Conservation (phyloP, 177 flowering plant genomes). For the Vitis hybrid region DNA sequence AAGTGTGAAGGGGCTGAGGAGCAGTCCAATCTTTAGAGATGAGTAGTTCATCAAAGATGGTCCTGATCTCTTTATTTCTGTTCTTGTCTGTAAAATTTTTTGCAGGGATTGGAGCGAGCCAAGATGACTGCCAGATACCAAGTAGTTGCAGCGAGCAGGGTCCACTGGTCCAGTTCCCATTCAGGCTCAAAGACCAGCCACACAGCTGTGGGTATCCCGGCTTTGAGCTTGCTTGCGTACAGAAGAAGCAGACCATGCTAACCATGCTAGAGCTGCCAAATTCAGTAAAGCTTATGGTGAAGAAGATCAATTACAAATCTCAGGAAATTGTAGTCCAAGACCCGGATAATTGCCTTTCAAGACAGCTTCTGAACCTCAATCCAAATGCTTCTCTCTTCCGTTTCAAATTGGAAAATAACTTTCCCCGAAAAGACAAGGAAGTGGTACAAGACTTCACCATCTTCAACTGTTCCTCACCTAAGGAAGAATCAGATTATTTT, state of each 20-base stretch:
- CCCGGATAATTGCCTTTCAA: slow-evolving; percentile 32
- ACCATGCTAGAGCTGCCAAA: slow-evolving; percentile 26
- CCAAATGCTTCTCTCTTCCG: slow-evolving; percentile 3
- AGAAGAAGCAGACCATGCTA: slow-evolving; percentile 16
- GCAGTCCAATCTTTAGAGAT: no score
- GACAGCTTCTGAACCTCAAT: not conserved
- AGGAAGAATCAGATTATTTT: not conserved
- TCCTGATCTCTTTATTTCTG: not conserved
- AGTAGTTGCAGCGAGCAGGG: not conserved
- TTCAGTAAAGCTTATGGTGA: slow-evolving; percentile 22
- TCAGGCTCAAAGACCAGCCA: slow-evolving; percentile 2
- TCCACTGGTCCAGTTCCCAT: slow-evolving; percentile 11
- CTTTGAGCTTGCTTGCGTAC: slow-evolving; percentile 27
- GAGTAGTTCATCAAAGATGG: no score
- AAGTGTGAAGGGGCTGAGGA: no score
- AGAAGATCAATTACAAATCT: slow-evolving; percentile 23
- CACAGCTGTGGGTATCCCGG: slow-evolving; percentile 24
- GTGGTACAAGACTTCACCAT: no score
- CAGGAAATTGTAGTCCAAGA: slow-evolving; percentile 24
- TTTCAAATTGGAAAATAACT: not conserved
- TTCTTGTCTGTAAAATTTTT: not conserved
- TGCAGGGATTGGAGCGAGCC: no score
- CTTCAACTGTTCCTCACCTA: no score
- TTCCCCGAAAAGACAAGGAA: no score
- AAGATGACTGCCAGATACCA: not conserved